These are phyloP conservation scores for Lactuca sativa DNA, from an alignment of 129 eudicot genomes.

Conservation along the genomic window DNA sequence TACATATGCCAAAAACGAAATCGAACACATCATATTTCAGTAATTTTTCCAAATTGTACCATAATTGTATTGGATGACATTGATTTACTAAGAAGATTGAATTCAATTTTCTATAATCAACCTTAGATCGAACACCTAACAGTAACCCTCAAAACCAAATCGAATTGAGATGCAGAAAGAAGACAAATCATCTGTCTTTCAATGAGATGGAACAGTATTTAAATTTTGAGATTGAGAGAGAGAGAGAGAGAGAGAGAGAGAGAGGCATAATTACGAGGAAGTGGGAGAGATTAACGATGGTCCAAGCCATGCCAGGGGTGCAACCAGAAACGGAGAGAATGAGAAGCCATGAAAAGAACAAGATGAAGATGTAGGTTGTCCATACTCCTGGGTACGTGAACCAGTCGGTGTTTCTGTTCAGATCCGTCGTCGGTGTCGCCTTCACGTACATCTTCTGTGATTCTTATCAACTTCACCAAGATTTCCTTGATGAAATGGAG, in stretches of 20 bases:
- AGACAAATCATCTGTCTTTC: not conserved
- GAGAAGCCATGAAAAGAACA: not conserved
- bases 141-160: not conserved
- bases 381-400: not conserved
- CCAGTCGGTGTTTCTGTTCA: not conserved
- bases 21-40: no score
- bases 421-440: constrained; percentile 1
- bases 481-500: not conserved
- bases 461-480: not conserved
- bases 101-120: no score
- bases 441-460: constrained; percentile 1
- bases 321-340: constrained; percentile 43
- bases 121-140: not conserved
- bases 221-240: not conserved
- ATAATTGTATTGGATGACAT: not conserved
- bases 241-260: not conserved
- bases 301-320: constrained; percentile 57
- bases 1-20: no score
- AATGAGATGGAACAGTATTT: not conserved
- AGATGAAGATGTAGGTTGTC: not conserved
- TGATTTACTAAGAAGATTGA: not conserved
- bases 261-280: not conserved
- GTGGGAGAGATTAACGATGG: not conserved
- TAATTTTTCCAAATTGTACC: not conserved
- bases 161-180: not conserved